phyloP scores from a whole-genome alignment of 2,329 filamentous ascomycete species.

The Paecilomyces variotii region DNA sequence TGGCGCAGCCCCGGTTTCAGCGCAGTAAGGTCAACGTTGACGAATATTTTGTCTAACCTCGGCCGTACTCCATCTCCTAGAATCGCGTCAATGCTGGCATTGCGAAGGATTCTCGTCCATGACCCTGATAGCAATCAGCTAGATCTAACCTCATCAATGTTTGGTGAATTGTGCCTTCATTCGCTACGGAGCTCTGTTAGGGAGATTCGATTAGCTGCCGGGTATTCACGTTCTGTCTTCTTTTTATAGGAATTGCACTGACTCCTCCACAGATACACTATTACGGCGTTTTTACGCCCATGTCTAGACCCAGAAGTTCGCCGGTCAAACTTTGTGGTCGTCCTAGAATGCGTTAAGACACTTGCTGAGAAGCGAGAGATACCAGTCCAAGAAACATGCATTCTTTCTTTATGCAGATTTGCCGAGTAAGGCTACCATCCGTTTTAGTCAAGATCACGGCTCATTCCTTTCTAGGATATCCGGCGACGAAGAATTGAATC shows the following conservation, averaged over 20 bases:
- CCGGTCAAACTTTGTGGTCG: conserved; percentile 59
- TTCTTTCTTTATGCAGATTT: conserved; percentile 78
- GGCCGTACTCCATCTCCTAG: conserved; percentile 51
- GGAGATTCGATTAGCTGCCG: conserved; percentile 76
- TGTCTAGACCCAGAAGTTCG: conserved; percentile 41
- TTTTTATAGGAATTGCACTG: conserved; percentile 4
- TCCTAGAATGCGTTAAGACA: conserved; percentile 62
- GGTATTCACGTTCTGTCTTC: conserved; percentile 34
- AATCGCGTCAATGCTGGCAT: conserved; percentile 61
- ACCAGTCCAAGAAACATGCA: conserved; percentile 70
- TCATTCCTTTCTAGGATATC: conserved; percentile 45
- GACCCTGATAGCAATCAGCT: conserved; percentile 52
- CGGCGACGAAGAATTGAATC: conserved; percentile 73
- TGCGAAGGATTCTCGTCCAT: conserved; percentile 64
- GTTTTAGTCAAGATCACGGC: conserved; percentile 5
- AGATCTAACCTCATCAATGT: conserved; percentile 57
- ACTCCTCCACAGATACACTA: conserved; percentile 44
- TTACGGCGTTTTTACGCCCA: conserved; percentile 57
- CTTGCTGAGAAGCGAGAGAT: conserved; percentile 62
- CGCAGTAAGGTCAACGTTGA: conserved; percentile 35
- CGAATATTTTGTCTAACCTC: conserved; percentile 33
- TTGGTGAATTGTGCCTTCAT: conserved; percentile 75
- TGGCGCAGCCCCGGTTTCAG: conserved; percentile 16
- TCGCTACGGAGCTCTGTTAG: conserved; percentile 75
- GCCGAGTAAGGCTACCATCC: conserved; percentile 49